Evolutionary conservation across 2,329 filamentous ascomycete genomes (phyloP).

Genomic region (Phyllosticta citribraziliensis): DNA sequence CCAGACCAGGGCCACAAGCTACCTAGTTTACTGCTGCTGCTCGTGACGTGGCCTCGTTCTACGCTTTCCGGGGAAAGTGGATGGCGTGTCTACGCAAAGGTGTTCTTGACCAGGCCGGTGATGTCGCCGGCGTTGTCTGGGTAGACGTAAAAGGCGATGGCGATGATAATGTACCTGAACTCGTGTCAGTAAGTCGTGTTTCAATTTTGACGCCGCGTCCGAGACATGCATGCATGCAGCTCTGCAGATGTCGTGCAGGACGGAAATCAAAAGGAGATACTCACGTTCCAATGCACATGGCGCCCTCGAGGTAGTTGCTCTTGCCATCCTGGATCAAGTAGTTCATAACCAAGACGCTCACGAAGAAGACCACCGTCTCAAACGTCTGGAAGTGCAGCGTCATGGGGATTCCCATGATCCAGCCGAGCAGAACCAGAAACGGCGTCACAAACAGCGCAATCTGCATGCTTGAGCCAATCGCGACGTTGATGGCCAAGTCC

Average conservation of each 20-base stretch:
- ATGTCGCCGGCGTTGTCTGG: constrained; percentile 40
- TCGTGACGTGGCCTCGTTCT: neutral
- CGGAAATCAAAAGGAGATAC: neutral
- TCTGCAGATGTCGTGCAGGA: neutral
- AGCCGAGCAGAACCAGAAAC: constrained; percentile 47
- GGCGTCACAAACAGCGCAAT: constrained; percentile 50
- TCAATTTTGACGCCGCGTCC: neutral
- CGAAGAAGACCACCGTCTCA: constrained; percentile 78
- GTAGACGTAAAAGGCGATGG: constrained; percentile 51
- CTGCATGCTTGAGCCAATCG: constrained; percentile 45
- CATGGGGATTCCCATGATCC: constrained; percentile 44
- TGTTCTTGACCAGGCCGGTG: constrained; percentile 3
- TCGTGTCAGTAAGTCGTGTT: neutral
- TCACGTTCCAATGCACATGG: constrained; percentile 42
- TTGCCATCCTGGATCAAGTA: constrained; percentile 78
- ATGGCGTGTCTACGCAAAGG: neutral
- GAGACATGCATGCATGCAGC: constrained; percentile 9
- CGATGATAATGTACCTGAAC: constrained; percentile 46
- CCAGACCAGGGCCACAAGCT: neutral
- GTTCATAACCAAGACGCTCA: constrained; percentile 77
- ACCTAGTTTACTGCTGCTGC: neutral
- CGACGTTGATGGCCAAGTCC: constrained; percentile 47
- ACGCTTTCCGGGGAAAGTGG: neutral
- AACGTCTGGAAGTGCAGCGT: constrained; percentile 79
- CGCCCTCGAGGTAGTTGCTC: constrained; percentile 79